Evolutionary conservation across 139 green algal species (phyloP).

Genomic region (Chlamydomonas sp.): DNA sequence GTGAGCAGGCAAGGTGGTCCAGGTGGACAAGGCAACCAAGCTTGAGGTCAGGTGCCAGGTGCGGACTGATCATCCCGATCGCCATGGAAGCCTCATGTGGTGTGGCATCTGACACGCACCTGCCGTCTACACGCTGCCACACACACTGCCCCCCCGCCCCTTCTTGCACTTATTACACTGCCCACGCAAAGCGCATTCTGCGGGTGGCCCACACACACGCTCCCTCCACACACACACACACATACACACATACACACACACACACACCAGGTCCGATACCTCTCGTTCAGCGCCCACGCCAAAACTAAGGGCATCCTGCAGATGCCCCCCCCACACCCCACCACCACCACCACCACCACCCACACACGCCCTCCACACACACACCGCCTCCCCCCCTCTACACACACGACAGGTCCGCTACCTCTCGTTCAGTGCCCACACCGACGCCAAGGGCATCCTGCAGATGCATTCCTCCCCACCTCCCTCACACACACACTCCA

Average conservation of each 20-base stretch:
- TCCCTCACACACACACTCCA: neutral
- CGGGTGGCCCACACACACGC: too few relatives aligned
- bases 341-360: neutral
- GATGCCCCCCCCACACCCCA: neutral
- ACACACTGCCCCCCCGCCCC: too few relatives aligned
- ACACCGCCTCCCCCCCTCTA: neutral
- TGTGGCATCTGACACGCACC: too few relatives aligned
- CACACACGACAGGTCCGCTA: neutral
- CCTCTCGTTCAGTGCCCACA: neutral
- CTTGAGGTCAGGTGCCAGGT: slow-evolving; percentile 1
- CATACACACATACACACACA: too few relatives aligned
- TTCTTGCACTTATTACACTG: too few relatives aligned
- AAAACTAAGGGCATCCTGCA: neutral
- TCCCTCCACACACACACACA: too few relatives aligned
- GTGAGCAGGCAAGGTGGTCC: too few relatives aligned
- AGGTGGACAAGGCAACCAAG: too few relatives aligned
- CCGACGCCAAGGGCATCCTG: neutral
- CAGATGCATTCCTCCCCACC: neutral
- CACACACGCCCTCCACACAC: neutral
- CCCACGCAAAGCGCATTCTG: too few relatives aligned
- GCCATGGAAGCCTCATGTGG: too few relatives aligned
- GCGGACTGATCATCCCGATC: too few relatives aligned
- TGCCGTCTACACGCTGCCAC: too few relatives aligned
- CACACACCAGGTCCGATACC: neutral
- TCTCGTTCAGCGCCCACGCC: neutral